These are phyloP conservation scores for Xylariaceae sp. DNA, from an alignment of 2,329 filamentous ascomycete genomes.

Conservation along the genomic window DNA sequence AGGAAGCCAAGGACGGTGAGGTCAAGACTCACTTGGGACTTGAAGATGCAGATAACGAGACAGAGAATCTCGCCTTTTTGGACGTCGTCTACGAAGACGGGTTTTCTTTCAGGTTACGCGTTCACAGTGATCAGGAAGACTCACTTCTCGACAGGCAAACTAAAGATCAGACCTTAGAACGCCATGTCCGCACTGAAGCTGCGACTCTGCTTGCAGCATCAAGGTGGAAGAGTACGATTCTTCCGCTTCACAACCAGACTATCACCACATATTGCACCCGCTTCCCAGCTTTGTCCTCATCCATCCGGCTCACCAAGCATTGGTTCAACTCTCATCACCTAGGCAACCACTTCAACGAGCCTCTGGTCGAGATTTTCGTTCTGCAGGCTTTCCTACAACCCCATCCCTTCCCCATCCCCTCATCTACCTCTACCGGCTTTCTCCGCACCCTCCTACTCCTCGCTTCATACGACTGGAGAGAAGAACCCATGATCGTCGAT, in stretches of 20 bases:
- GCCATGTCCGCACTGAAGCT: conserved; percentile 64
- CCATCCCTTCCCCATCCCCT: conserved; percentile 76
- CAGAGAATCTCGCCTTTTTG: conserved; percentile 76
- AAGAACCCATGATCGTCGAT: conserved; percentile 78
- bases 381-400: conserved; percentile 76
- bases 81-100: conserved; percentile 74
- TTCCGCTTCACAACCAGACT: conserved; percentile 78
- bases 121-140: conserved; percentile 86
- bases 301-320: conserved; percentile 80
- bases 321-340: conserved; percentile 75
- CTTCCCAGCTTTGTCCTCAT: conserved; percentile 73
- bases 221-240: conserved; percentile 67
- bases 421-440: conserved; percentile 76
- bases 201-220: conserved; percentile 67
- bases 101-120: conserved; percentile 76
- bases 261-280: conserved; percentile 78
- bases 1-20: conserved; percentile 53
- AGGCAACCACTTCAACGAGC: conserved; percentile 69
- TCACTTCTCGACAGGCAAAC: conserved; percentile 74
- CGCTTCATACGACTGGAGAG: conserved; percentile 87
- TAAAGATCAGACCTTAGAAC: conserved; percentile 68
- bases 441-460: conserved; percentile 76
- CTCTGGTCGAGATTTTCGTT: conserved; percentile 81
- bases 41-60: conserved; percentile 68
- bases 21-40: conserved; percentile 71